Evolutionary conservation across 1,284 basidiomycete species (phyloP).

Genomic region (Sporisorium sorghi): DNA sequence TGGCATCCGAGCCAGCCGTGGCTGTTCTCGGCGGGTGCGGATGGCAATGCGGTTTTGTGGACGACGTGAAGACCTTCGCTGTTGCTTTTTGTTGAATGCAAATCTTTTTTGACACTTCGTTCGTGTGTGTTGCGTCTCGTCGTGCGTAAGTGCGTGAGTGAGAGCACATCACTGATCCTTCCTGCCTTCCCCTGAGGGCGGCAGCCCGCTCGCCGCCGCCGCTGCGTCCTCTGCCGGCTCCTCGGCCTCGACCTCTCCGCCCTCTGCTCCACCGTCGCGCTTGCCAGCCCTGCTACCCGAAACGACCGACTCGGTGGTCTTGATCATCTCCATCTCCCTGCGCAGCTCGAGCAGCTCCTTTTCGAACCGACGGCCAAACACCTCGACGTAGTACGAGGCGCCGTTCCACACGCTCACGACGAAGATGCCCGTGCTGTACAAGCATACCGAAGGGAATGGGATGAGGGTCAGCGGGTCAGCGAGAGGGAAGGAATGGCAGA

Average conservation of each 20-base stretch:
- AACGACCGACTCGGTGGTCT: constrained; percentile 24
- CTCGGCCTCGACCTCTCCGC: neutral
- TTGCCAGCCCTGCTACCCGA: constrained; percentile 1
- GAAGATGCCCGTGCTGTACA: constrained; percentile 37
- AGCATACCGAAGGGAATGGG: too few relatives aligned
- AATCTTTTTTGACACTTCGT: neutral
- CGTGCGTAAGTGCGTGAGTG: too few relatives aligned
- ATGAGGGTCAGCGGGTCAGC: neutral
- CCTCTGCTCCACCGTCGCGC: neutral
- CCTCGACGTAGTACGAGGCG: constrained; percentile 73
- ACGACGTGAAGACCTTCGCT: constrained; percentile 49
- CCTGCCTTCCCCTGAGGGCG: constrained; percentile 14
- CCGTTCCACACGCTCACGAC: constrained; percentile 54
- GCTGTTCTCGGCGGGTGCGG: constrained; percentile 91
- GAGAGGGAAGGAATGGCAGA: neutral
- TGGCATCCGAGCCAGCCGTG: constrained; percentile 93
- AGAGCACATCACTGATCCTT: constrained; percentile 19
- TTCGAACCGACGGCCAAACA: constrained; percentile 56
- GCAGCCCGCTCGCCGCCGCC: constrained; percentile 27
- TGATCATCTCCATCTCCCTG: constrained; percentile 41
- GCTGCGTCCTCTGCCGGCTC: constrained; percentile 18
- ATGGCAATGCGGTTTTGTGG: constrained; percentile 90
- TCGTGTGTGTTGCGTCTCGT: neutral
- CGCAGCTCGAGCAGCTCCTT: constrained; percentile 49
- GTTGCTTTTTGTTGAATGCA: too few relatives aligned